Percentiles rank a stretch among this genome's conserved stretches.
Evolutionary conservation across 2,329 filamentous ascomycete species (phyloP).

Genomic region (Fusarium sp.): DNA sequence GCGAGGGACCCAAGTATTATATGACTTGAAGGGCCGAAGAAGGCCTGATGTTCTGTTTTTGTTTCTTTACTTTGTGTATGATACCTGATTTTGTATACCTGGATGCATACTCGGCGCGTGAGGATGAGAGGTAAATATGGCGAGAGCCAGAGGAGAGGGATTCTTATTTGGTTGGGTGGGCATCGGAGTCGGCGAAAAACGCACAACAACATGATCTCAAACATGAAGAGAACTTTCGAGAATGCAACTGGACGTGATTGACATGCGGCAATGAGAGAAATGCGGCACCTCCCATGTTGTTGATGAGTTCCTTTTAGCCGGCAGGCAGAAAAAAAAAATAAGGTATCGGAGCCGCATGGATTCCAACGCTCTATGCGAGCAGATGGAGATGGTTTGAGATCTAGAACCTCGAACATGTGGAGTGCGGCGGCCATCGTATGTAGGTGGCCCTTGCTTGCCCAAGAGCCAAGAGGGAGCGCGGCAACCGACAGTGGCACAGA

Average conservation of each 20-base stretch:
- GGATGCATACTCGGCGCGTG: conserved; percentile 36
- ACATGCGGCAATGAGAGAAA: not conserved
- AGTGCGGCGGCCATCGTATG: conserved; percentile 3
- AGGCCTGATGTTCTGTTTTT: not conserved
- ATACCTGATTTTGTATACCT: conserved; percentile 41
- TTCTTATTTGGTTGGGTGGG: conserved; percentile 24
- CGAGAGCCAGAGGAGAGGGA: conserved; percentile 17
- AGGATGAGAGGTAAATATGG: conserved; percentile 12
- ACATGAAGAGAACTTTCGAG: not conserved
- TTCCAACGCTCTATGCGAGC: conserved; percentile 25
- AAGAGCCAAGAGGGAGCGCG: not conserved
- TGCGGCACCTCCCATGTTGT: not conserved
- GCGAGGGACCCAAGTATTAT: conserved; percentile 79
- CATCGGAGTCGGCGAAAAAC: conserved; percentile 31
- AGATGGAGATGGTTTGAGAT: conserved; percentile 17
- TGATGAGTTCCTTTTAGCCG: not conserved
- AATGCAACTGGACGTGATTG: not conserved
- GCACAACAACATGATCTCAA: conserved; percentile 9
- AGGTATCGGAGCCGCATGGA: conserved; percentile 25
- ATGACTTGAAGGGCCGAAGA: conserved; percentile 61
- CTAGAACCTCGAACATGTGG: conserved; percentile 31
- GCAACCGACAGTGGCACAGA: conserved; percentile 1
- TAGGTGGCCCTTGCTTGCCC: not conserved
- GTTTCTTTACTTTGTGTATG: conserved; percentile 36
- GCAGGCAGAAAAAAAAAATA: not conserved